Conservation (phyloP, 768 basidiomycete genomes). For the Pleurotus tuoliensis region DNA sequence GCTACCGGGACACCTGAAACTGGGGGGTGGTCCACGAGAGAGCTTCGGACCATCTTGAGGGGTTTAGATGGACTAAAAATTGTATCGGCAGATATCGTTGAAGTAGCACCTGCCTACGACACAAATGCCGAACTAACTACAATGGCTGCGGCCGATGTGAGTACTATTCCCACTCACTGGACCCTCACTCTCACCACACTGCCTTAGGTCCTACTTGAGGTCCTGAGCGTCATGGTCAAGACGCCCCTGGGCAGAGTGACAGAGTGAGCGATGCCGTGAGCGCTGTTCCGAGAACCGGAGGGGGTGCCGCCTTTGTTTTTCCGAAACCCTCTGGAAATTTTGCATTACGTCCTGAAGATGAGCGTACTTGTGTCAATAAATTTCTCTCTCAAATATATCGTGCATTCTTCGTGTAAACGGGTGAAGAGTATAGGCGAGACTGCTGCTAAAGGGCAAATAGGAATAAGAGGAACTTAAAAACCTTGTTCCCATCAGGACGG, state of each 20-base stretch:
- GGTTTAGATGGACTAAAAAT: slow-evolving; percentile 74
- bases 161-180: slow-evolving; percentile 6
- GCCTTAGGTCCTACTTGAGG: slow-evolving; percentile 65
- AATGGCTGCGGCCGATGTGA: slow-evolving; percentile 39
- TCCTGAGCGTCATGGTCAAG: slow-evolving; percentile 76
- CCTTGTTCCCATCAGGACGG: background rate
- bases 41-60: slow-evolving; percentile 71
- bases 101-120: slow-evolving; percentile 82
- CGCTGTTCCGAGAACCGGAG: too few species aligned
- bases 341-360: too few species aligned
- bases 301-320: too few species aligned
- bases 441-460: too few species aligned
- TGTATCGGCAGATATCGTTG: slow-evolving; percentile 81
- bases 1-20: slow-evolving; percentile 86
- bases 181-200: background rate
- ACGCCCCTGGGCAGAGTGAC: slow-evolving; percentile 65
- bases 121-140: slow-evolving; percentile 33
- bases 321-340: too few species aligned
- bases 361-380: too few species aligned
- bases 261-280: background rate
- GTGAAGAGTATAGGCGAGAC: too few species aligned
- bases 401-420: too few species aligned
- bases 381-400: too few species aligned
- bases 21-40: slow-evolving; percentile 82
- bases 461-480: background rate